Conservation (phyloP, 192 early-diverging fungal genomes). For the Allomyces macrogynus region DNA sequence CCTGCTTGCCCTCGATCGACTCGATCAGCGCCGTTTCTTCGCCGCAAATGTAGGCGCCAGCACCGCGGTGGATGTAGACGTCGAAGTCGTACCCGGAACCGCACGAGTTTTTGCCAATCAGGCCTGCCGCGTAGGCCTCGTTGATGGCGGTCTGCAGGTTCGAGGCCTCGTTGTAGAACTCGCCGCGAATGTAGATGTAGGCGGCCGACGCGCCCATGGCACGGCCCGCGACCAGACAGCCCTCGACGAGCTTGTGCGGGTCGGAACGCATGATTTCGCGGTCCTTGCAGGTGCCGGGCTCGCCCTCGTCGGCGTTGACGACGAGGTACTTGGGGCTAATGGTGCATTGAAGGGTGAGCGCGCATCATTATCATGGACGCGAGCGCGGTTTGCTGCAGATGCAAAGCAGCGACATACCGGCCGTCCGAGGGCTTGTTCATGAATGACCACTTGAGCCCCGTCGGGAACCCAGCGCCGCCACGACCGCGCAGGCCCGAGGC, state of each 20-base stretch:
- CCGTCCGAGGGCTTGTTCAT: constrained; percentile 87
- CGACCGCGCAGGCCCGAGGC: constrained; percentile 77
- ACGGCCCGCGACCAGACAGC: constrained; percentile 83
- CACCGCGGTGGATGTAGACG: constrained; percentile 90
- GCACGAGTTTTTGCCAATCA: constrained; percentile 98
- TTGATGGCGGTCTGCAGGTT: constrained; percentile 86
- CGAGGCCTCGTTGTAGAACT: constrained; percentile 90
- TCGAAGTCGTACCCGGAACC: constrained; percentile 92
- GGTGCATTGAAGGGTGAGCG: too few species aligned
- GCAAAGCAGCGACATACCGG: constrained; percentile 25
- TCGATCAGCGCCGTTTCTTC: constrained; percentile 82
- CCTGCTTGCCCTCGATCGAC: constrained; percentile 87
- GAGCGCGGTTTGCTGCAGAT: too few species aligned
- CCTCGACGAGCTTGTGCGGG: constrained; percentile 93
- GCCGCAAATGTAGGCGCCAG: constrained; percentile 94
- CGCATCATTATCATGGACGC: too few species aligned
- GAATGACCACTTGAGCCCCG: constrained; percentile 96
- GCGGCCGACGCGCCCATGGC: constrained; percentile 95
- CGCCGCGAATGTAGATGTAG: constrained; percentile 93
- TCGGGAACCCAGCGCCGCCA: constrained; percentile 94
- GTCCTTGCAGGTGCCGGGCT: constrained; percentile 97
- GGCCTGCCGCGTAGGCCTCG: constrained; percentile 77
- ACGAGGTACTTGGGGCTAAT: constrained; percentile 81
- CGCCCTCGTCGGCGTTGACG: constrained; percentile 95
- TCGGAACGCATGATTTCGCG: constrained; percentile 80